A percentile compares a stretch with the other conserved stretches of the same genome.
These are phyloP conservation scores for Neonothopanus nambi DNA, from an alignment of 1,284 basidiomycete species.

Conservation along the genomic window DNA sequence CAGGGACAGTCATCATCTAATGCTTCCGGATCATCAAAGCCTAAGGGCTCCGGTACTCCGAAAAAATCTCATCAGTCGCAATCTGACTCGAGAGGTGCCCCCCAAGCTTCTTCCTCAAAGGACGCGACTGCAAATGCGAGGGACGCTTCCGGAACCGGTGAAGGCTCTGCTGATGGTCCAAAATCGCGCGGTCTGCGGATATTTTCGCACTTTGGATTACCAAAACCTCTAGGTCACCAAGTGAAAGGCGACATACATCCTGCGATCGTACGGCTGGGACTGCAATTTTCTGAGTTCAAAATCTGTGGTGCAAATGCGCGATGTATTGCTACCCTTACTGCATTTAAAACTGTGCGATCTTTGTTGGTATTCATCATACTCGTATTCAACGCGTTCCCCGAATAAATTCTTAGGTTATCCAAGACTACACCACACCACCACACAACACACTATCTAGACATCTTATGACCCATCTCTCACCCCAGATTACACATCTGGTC, in stretches of 20 bases:
- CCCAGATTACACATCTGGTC: conserved; percentile 89
- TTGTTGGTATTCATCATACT: background rate
- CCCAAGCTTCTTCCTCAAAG: conserved; percentile 21
- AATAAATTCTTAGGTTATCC: conserved; percentile 64
- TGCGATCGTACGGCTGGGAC: conserved; percentile 72
- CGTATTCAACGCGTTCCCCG: background rate
- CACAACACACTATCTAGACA: conserved; percentile 85
- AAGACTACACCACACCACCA: conserved; percentile 82
- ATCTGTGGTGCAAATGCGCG: conserved; percentile 87
- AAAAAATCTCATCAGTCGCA: conserved; percentile 32
- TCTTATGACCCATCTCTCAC: conserved; percentile 84
- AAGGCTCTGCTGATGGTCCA: conserved; percentile 9
- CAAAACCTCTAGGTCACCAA: conserved; percentile 56
- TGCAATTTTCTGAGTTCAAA: conserved; percentile 84
- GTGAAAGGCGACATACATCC: conserved; percentile 85
- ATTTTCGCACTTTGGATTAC: conserved; percentile 80
- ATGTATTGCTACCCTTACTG: conserved; percentile 83
- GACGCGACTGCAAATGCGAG: conserved; percentile 15
- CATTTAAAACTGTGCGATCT: conserved; percentile 76
- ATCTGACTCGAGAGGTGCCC: conserved; percentile 5
- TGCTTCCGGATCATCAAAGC: background rate
- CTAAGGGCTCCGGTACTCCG: conserved; percentile 29
- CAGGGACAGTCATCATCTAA: conserved; percentile 15
- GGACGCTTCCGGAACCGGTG: conserved; percentile 19
- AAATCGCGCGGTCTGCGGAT: conserved; percentile 58